Conservation (phyloP, 192 early-diverging fungal species). For the Coemansia interrupta region DNA sequence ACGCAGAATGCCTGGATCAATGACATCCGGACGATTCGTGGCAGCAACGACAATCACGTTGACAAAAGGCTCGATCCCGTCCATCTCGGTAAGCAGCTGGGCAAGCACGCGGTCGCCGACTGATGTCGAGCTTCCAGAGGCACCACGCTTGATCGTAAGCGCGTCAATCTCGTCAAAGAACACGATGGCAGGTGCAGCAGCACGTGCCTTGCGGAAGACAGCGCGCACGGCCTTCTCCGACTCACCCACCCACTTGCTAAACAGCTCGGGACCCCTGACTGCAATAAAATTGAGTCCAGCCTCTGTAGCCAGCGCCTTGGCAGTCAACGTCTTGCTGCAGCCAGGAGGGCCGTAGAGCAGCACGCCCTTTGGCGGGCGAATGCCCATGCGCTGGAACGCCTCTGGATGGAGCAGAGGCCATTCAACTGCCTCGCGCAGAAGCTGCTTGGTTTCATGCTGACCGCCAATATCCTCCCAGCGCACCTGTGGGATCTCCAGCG, state of each 20-base stretch:
- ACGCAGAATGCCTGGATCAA: conserved; percentile 86
- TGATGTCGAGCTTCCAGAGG: conserved; percentile 64
- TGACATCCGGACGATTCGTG: conserved; percentile 95
- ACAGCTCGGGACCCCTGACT: conserved; percentile 96
- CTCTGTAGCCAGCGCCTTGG: conserved; percentile 96
- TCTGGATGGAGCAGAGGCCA: conserved; percentile 97
- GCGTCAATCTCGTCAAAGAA: conserved; percentile 99
- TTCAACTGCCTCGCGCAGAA: conserved; percentile 91
- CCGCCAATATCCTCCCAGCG: conserved; percentile 94
- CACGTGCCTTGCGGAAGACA: conserved; percentile 91
- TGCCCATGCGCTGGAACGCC: conserved; percentile 81
- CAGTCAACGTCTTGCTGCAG: conserved; percentile 96
- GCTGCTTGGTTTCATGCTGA: conserved; percentile 84
- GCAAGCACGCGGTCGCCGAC: conserved; percentile 93
- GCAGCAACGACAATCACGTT: conserved; percentile 97
- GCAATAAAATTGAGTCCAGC: conserved; percentile 96
- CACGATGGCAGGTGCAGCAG: conserved; percentile 90
- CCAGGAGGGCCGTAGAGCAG: conserved; percentile 98
- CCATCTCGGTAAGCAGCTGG: conserved; percentile 89
- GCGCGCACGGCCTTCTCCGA: conserved; percentile 94
- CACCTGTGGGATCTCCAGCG: conserved; percentile 90
- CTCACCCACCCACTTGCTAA: conserved; percentile 99
- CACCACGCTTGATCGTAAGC: conserved; percentile 77
- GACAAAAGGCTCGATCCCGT: conserved; percentile 91
- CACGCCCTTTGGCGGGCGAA: conserved; percentile 94